These are phyloP conservation scores for Colletotrichum tabaci DNA, from an alignment of 2,329 filamentous ascomycete genomes.

Conservation along the genomic window DNA sequence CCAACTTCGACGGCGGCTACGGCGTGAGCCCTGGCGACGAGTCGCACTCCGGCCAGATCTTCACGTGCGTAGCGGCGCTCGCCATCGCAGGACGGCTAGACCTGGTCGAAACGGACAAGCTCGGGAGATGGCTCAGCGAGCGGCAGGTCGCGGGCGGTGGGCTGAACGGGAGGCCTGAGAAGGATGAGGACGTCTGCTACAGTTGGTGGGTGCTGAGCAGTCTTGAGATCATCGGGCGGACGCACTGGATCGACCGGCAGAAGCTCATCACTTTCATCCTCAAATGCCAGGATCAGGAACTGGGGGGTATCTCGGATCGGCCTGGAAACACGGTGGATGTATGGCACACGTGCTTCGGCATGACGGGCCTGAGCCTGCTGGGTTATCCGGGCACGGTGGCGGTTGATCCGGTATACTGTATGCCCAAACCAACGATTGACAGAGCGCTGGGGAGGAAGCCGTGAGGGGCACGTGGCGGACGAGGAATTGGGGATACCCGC, in stretches of 20 bases:
- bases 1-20: conserved; percentile 96
- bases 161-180: conserved; percentile 94
- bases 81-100: conserved; percentile 87
- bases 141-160: conserved; percentile 90
- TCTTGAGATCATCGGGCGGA: conserved; percentile 86
- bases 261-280: conserved; percentile 88
- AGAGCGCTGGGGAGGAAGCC: conserved; percentile 62
- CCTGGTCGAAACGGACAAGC: conserved; percentile 83
- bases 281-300: conserved; percentile 86
- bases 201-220: conserved; percentile 99
- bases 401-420: conserved; percentile 91
- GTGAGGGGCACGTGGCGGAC: neutral
- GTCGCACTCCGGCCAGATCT: conserved; percentile 95
- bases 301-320: conserved; percentile 89
- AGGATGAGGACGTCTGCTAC: conserved; percentile 97
- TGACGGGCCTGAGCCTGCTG: conserved; percentile 89
- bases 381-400: conserved; percentile 82
- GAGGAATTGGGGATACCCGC: neutral
- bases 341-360: conserved; percentile 92
- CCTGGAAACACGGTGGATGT: conserved; percentile 97
- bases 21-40: conserved; percentile 92
- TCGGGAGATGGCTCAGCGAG: conserved; percentile 94
- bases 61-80: conserved; percentile 91
- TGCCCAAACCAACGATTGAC: conserved; percentile 78
- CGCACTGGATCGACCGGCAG: conserved; percentile 93